Conservation (phyloP, 495 filamentous ascomycete species). For the Penicillium subrubescens region DNA sequence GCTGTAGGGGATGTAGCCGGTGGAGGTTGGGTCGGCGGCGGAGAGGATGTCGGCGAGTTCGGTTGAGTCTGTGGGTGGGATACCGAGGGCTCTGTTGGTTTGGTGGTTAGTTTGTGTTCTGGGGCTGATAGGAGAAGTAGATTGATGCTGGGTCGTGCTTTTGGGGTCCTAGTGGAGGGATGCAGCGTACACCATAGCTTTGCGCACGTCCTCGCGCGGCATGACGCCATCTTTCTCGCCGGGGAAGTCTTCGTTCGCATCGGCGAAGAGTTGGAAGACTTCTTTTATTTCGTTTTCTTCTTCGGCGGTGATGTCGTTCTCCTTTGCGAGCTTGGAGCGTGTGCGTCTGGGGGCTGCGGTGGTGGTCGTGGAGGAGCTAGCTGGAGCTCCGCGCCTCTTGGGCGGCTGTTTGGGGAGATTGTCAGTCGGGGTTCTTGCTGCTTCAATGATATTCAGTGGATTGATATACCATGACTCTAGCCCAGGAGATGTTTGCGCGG, state of each 20-base stretch:
- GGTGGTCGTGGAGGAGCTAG: conserved; percentile 25
- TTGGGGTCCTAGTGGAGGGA: background rate
- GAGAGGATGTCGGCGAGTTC: conserved; percentile 76
- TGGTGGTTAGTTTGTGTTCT: background rate
- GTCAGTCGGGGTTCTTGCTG: background rate
- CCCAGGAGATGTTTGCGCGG: background rate
- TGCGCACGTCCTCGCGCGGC: conserved; percentile 73
- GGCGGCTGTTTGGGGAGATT: conserved; percentile 32
- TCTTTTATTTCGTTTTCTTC: conserved; percentile 91
- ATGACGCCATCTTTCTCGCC: conserved; percentile 75
- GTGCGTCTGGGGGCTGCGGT: conserved; percentile 45
- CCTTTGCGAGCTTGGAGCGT: conserved; percentile 83
- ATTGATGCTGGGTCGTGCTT: background rate
- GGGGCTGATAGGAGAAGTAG: background rate
- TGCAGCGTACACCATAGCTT: conserved; percentile 72
- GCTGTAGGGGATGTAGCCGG: conserved; percentile 72
- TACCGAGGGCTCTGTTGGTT: conserved; percentile 65
- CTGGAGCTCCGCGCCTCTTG: conserved; percentile 40
- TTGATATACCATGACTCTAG: conserved; percentile 3
- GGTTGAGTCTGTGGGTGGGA: conserved; percentile 59
- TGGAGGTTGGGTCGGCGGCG: conserved; percentile 77
- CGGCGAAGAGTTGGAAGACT: conserved; percentile 80
- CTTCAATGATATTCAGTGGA: background rate
- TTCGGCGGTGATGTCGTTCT: conserved; percentile 77
- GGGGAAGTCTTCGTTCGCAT: conserved; percentile 56